Evolutionary conservation across 306 rosid genomes (phyloP), one percentile per base, ranked within the genome.

Genomic region (Rosa rugosa): DNA sequence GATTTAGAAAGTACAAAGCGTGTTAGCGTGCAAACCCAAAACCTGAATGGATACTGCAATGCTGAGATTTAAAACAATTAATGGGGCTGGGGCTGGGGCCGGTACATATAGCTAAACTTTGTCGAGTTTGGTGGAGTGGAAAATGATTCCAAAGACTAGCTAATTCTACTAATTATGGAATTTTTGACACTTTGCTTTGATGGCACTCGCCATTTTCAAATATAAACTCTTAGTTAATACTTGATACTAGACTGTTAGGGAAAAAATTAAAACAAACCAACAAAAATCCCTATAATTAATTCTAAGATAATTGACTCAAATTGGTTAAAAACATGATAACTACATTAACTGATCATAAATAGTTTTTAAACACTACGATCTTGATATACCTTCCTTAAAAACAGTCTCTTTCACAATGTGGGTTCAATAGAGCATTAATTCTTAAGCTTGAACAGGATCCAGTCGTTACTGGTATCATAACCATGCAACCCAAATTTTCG

Each of bases 401-500:
- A 5, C 18, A 20, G 18, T 44, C 20, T 49, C n/a, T n/a, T 44
- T 69, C 38, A 44, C 47, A 67, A 25, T 60, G 9, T 18, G 49
- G 6, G 73, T 69, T 69, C 8, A 23, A 41, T 16, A 22, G 36
- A 44, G 54, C 14, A 6, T 64, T 27, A 17, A 69, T 11, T 69
- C 54, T n/a, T 69, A 69, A 69, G 38, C 54, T 44, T 69, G 36
- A 69, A 42, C 53, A 69, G 12, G 53, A 69, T 5, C 51, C 13
- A 14, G 44, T 36, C 20, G 31, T 0, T 11, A 60, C 42, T 34
- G 12, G 31, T 44, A 60, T 44, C 38, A 75, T 57, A 60, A 62
- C 31, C 45, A 25, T 69, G 73, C 51, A 44, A 75, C 79, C 79
- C 47, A 46, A 75, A 38, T 6, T 62, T 45, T 17, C 46, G 20